Conservation (phyloP, 2,329 filamentous ascomycete species). For the Sporothrix variecibatus region DNA sequence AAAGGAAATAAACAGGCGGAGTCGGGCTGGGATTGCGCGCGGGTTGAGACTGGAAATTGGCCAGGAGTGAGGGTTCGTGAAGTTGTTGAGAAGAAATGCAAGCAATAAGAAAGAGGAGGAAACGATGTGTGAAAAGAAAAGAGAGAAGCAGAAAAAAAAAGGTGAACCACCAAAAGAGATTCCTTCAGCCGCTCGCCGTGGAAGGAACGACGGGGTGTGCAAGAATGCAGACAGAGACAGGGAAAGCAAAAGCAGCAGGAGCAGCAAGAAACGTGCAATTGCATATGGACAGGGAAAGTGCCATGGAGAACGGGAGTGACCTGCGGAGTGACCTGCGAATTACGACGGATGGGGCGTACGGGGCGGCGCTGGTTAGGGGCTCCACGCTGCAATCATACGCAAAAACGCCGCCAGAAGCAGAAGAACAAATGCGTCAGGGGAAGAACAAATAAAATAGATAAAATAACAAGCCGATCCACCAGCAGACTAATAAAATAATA, state of each 20-base stretch:
- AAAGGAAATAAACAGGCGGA: conserved; percentile 4
- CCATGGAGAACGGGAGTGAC: conserved; percentile 3
- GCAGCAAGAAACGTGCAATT: conserved; percentile 12
- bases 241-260: background rate
- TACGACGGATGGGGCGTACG: conserved; percentile 12
- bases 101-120: background rate
- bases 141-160: background rate
- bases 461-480: background rate
- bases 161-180: background rate
- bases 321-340: background rate
- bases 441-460: background rate
- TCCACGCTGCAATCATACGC: conserved; percentile 19
- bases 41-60: background rate
- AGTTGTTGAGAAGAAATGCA: background rate
- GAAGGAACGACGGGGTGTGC: background rate
- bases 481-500: background rate
- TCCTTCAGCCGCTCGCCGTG: conserved; percentile 7
- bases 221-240: background rate
- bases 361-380: conserved; percentile 15
- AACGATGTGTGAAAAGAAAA: background rate
- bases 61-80: background rate
- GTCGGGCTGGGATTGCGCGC: background rate
- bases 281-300: conserved; percentile 14
- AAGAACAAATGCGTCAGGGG: conserved; percentile 12
- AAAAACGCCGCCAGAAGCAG: background rate